Percentiles rank a stretch among this genome's conserved stretches.
Conservation (phyloP, 768 basidiomycete species). For the Auricularia sp. region DNA sequence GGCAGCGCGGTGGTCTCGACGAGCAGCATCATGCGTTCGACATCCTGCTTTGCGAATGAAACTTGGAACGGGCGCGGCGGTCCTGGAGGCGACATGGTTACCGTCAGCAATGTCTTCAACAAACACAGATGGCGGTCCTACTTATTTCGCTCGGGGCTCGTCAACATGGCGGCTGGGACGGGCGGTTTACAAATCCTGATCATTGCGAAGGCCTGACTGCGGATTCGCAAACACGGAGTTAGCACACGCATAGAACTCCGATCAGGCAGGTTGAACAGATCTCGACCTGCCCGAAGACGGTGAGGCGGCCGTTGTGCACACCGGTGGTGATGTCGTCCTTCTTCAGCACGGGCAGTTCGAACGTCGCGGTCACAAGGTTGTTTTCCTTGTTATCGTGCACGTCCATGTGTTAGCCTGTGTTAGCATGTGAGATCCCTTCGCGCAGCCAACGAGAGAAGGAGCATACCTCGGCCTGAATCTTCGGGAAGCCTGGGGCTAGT, state of each 20-base stretch:
- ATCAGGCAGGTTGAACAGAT: too few relatives aligned
- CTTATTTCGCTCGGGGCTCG: too few relatives aligned
- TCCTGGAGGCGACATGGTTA: too few relatives aligned
- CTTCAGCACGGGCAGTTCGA: slow-evolving; percentile 28
- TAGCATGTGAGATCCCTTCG: not conserved
- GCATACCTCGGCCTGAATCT: slow-evolving; percentile 18
- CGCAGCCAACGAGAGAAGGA: not conserved
- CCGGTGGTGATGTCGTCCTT: too few relatives aligned
- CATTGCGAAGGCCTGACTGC: too few relatives aligned
- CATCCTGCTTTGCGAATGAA: not conserved
- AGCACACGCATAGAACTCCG: too few relatives aligned
- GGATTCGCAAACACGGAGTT: too few relatives aligned
- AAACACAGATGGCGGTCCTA: too few relatives aligned
- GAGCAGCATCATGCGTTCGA: not conserved
- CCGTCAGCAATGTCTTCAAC: too few relatives aligned
- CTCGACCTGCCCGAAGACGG: slow-evolving; percentile 21
- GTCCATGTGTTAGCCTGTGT: slow-evolving; percentile 23
- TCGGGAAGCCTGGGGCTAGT: not conserved
- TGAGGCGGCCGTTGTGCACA: too few relatives aligned
- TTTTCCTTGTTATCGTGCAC: slow-evolving; percentile 32
- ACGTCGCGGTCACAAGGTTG: slow-evolving; percentile 38
- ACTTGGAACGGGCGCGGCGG: not conserved
- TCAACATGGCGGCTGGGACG: too few relatives aligned
- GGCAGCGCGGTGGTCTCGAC: not conserved
- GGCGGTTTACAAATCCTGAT: too few relatives aligned